A percentile compares a stretch with the other conserved stretches of the same genome.
phyloP scores from a whole-genome alignment of 441 rosid species.

The Croton laevigatus region DNA sequence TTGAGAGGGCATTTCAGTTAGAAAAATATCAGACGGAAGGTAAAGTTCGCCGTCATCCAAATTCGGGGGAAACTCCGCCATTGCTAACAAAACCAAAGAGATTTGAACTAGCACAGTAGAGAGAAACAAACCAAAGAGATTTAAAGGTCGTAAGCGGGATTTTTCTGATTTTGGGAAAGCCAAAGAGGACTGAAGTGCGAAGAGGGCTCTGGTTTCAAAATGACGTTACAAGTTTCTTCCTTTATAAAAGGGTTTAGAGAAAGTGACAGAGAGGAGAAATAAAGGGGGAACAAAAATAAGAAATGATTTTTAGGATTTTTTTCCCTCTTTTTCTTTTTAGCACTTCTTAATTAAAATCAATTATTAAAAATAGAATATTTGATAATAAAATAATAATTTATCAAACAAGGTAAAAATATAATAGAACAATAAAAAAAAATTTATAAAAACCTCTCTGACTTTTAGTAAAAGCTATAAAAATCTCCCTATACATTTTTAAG shows the following conservation, averaged over 20 bases:
- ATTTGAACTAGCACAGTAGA: not conserved
- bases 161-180: constrained; percentile 1
- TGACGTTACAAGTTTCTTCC: constrained; percentile 33
- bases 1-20: constrained; percentile 20
- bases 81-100: not conserved
- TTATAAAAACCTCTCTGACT: too few species aligned
- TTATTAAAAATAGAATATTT: too few species aligned
- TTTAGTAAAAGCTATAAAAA: too few species aligned
- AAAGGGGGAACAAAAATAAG: not conserved
- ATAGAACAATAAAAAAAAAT: too few species aligned
- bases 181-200: too few species aligned
- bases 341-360: too few species aligned
- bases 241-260: not conserved
- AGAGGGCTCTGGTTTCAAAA: constrained; percentile 29
- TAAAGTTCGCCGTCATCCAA: constrained; percentile 38
- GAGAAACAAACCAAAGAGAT: not conserved
- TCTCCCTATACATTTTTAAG: too few species aligned
- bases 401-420: too few species aligned
- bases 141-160: constrained; percentile 5
- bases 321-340: too few species aligned
- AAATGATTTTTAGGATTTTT: not conserved
- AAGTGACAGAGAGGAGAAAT: not conserved
- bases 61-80: constrained; percentile 36
- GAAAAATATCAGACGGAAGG: constrained; percentile 35
- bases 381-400: not conserved